Conservation (phyloP, 495 filamentous ascomycete genomes). For the Elaphomyces granulatus region DNA sequence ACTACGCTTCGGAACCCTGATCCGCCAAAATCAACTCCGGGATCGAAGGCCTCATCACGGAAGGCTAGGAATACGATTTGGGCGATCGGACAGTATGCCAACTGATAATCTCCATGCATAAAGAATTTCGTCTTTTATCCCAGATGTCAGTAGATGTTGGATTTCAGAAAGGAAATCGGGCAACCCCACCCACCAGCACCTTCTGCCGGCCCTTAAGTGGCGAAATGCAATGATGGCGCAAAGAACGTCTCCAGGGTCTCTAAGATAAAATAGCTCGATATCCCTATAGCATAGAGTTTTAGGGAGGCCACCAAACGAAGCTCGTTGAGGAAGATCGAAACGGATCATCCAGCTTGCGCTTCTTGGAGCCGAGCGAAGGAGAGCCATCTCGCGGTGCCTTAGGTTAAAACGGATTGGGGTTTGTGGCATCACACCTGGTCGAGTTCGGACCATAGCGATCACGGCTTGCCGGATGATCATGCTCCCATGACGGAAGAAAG, state of each 20-base stretch:
- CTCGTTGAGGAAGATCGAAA: constrained; percentile 1
- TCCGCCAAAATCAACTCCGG: constrained; percentile 16
- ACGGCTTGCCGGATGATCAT: constrained; percentile 18
- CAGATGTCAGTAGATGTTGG: background rate
- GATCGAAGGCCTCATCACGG: constrained; percentile 16
- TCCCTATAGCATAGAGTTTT: background rate
- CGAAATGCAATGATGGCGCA: constrained; percentile 2
- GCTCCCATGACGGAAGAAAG: constrained; percentile 16
- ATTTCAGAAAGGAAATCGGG: background rate
- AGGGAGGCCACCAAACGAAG: background rate
- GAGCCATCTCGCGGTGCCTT: constrained; percentile 5
- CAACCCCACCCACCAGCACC: background rate
- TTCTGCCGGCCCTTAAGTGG: constrained; percentile 1
- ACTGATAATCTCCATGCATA: constrained; percentile 19
- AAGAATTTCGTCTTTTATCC: constrained; percentile 25
- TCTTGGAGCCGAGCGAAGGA: constrained; percentile 3
- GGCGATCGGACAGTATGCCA: constrained; percentile 18
- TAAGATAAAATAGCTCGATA: constrained; percentile 2
- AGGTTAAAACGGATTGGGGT: constrained; percentile 9
- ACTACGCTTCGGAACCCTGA: constrained; percentile 14
- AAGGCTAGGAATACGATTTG: constrained; percentile 21
- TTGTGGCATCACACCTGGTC: constrained; percentile 15
- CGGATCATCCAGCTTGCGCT: background rate
- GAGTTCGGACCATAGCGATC: constrained; percentile 16
- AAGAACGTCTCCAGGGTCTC: background rate